These are phyloP conservation scores for Endothia cerciana DNA, from an alignment of 2,329 filamentous ascomycete genomes.

Conservation along the genomic window DNA sequence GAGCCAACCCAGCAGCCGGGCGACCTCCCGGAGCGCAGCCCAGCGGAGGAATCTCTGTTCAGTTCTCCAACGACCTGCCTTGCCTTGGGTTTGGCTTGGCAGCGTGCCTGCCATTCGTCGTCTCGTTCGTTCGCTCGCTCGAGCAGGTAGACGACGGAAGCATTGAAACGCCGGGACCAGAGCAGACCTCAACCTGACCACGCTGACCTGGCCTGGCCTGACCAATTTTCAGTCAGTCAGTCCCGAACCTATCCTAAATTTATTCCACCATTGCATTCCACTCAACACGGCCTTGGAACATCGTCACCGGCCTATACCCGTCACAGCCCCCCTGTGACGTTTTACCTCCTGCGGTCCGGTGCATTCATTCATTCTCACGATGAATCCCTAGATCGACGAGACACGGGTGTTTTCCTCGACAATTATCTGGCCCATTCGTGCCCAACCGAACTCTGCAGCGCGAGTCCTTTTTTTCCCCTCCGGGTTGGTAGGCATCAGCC, in stretches of 20 bases:
- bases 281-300: slow-evolving; percentile 16
- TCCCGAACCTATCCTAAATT: neutral
- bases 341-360: slow-evolving; percentile 17
- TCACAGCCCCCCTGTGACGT: slow-evolving; percentile 14
- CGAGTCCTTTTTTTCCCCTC: neutral
- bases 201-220: no score
- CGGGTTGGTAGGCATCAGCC: neutral
- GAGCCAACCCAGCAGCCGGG: neutral
- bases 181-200: neutral
- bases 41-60: neutral
- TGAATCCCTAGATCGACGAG: slow-evolving; percentile 23
- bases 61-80: neutral
- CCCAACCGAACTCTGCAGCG: slow-evolving; percentile 16
- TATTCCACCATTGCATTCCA: neutral
- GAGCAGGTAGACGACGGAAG: slow-evolving; percentile 6
- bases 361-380: slow-evolving; percentile 18
- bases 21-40: neutral
- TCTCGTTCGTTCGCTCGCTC: neutral
- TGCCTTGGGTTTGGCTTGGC: neutral
- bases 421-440: slow-evolving; percentile 23
- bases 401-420: slow-evolving; percentile 19
- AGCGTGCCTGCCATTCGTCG: slow-evolving; percentile 4
- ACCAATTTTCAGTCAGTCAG: neutral
- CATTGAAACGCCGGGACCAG: slow-evolving; percentile 7
- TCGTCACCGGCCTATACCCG: slow-evolving; percentile 17